Evolutionary conservation across 768 basidiomycete species (phyloP).

Genomic region (Coprinopsis marcescibilis): DNA sequence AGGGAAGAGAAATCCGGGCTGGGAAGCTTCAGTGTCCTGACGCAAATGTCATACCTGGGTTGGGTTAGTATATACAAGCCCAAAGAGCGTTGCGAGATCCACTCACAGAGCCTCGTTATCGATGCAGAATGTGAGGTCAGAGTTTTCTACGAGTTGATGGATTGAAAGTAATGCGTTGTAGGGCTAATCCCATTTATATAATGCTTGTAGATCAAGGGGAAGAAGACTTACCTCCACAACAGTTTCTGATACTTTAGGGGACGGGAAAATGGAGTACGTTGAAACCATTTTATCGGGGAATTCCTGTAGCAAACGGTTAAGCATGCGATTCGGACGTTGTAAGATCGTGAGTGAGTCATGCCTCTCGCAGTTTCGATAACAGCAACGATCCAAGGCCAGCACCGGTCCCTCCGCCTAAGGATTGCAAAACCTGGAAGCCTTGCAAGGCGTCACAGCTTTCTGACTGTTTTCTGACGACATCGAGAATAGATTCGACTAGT

Average conservation of each 20-base stretch:
- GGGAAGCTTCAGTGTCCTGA: constrained; percentile 58
- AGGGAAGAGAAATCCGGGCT: constrained; percentile 60
- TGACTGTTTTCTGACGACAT: constrained; percentile 71
- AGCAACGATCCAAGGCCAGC: constrained; percentile 80
- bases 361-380: constrained; percentile 78
- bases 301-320: constrained; percentile 28
- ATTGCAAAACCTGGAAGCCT: constrained; percentile 86
- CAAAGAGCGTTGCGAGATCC: background rate
- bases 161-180: constrained; percentile 83
- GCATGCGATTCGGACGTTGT: background rate
- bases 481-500: constrained; percentile 80
- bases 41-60: constrained; percentile 65
- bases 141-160: constrained; percentile 86
- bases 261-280: constrained; percentile 48
- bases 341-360: constrained; percentile 20
- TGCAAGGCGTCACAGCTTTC: constrained; percentile 84
- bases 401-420: constrained; percentile 89
- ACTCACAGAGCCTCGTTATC: constrained; percentile 84
- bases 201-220: no score
- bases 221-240: constrained; percentile 58
- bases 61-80: background rate
- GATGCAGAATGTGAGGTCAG: constrained; percentile 78
- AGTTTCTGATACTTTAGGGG: constrained; percentile 55
- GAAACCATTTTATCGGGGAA: constrained; percentile 53
- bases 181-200: no score